Conservation (phyloP, 495 filamentous ascomycete species). For the Neurospora sp. region DNA sequence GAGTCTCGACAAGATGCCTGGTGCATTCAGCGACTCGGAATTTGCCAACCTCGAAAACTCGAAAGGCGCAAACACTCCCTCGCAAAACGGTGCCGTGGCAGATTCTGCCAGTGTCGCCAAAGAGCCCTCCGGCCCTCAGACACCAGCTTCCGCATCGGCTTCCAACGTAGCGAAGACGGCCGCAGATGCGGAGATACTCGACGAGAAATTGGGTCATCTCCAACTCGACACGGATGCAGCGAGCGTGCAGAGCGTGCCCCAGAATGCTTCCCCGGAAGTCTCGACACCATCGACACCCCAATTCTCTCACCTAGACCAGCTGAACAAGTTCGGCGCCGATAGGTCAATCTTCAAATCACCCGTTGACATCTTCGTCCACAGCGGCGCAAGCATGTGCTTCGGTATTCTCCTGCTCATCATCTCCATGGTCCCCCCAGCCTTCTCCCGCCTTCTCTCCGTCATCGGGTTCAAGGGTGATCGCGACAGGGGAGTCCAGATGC, state of each 20-base stretch:
- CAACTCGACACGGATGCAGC: neutral
- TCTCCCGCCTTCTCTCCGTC: conserved; percentile 71
- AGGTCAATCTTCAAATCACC: conserved; percentile 50
- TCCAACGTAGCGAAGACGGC: conserved; percentile 1
- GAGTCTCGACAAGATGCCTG: conserved; percentile 21
- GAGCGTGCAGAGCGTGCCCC: neutral
- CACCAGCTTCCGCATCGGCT: conserved; percentile 16
- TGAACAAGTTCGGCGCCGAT: conserved; percentile 21
- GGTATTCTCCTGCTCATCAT: conserved; percentile 77
- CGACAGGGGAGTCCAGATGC: conserved; percentile 68
- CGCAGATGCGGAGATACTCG: neutral
- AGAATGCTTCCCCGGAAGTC: neutral
- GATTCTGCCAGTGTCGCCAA: conserved; percentile 24
- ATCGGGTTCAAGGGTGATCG: conserved; percentile 91
- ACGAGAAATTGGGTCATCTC: conserved; percentile 15
- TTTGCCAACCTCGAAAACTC: conserved; percentile 17
- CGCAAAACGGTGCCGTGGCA: conserved; percentile 14
- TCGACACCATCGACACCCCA: neutral
- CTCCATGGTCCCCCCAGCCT: conserved; percentile 83
- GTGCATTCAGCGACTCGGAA: conserved; percentile 25
- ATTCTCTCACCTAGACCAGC: conserved; percentile 4
- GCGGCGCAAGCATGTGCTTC: conserved; percentile 79
- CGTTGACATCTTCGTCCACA: conserved; percentile 79
- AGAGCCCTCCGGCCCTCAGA: conserved; percentile 18
- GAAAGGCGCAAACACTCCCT: neutral